Conservation (phyloP, 148 eudicot species). For the Spergularia marina region DNA sequence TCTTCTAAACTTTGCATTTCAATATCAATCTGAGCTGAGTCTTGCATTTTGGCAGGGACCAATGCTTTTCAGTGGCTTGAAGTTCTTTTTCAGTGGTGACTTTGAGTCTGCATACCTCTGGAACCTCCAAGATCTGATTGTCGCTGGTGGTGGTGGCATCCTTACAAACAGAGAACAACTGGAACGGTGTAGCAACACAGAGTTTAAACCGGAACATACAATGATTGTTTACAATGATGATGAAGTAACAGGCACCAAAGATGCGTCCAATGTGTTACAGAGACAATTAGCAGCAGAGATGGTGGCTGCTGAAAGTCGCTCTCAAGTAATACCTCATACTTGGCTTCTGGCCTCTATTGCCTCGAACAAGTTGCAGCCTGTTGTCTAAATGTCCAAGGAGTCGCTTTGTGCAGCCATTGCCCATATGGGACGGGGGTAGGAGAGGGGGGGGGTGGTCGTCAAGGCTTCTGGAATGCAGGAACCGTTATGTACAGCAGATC, state of each 20-base stretch:
- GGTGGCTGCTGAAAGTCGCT: constrained; percentile 40
- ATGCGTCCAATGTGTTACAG: constrained; percentile 22
- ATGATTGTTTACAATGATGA: constrained; percentile 60
- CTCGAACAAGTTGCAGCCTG: constrained; percentile 47
- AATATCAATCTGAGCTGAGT: background rate
- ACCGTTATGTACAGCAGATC: too few relatives aligned
- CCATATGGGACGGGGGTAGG: too few relatives aligned
- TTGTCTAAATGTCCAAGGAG: background rate
- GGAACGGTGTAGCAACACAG: constrained; percentile 15
- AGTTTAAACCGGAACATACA: constrained; percentile 14
- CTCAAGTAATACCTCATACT: constrained; percentile 56
- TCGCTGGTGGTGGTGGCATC: constrained; percentile 66
- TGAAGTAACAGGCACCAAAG: constrained; percentile 21
- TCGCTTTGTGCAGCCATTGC: too few relatives aligned
- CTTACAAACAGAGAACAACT: constrained; percentile 42
- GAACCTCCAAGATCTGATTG: constrained; percentile 55
- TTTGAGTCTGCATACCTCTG: constrained; percentile 51
- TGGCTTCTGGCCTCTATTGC: constrained; percentile 88
- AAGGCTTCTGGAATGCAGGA: too few relatives aligned
- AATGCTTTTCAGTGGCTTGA: constrained; percentile 62
- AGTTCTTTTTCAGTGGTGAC: constrained; percentile 59
- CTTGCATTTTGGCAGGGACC: constrained; percentile 44
- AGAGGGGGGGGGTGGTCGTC: too few relatives aligned
- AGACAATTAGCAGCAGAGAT: constrained; percentile 40
- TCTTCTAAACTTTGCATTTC: too few relatives aligned